These are phyloP conservation scores for Chalciporus chontae DNA, from an alignment of 768 basidiomycete species.

Conservation along the genomic window DNA sequence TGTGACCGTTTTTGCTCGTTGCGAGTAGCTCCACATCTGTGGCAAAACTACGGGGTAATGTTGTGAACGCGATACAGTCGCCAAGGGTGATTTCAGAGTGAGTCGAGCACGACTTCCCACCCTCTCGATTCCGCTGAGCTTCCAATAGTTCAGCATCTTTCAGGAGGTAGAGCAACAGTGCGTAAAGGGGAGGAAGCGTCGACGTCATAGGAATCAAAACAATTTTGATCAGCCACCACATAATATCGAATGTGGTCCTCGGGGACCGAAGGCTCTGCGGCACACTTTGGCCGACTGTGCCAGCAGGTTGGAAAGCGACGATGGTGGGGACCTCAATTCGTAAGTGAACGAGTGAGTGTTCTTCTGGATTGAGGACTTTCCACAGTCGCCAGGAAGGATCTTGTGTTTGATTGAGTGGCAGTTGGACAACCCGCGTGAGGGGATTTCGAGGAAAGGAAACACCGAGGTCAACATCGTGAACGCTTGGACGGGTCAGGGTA, in stretches of 20 bases:
- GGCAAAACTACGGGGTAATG: slow-evolving; percentile 75
- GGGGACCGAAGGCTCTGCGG: slow-evolving; percentile 41
- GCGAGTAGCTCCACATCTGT: slow-evolving; percentile 84
- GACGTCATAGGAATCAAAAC: slow-evolving; percentile 80
- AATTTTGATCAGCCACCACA: slow-evolving; percentile 78
- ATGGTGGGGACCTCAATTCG: slow-evolving; percentile 79
- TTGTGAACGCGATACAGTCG: slow-evolving; percentile 52
- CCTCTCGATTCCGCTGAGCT: slow-evolving; percentile 67
- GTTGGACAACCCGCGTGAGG: slow-evolving; percentile 34
- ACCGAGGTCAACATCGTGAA: slow-evolving; percentile 26
- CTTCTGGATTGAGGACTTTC: slow-evolving; percentile 70
- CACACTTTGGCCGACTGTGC: slow-evolving; percentile 22
- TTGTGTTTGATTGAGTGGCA: slow-evolving; percentile 28
- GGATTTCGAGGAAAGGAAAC: slow-evolving; percentile 18
- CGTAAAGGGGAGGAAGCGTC: slow-evolving; percentile 72
- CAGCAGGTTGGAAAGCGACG: slow-evolving; percentile 57
- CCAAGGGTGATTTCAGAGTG: slow-evolving; percentile 33
- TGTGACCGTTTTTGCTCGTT: slow-evolving; percentile 60
- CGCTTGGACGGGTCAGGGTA: slow-evolving; percentile 59
- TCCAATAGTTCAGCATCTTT: slow-evolving; percentile 91
- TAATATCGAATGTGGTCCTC: slow-evolving; percentile 48
- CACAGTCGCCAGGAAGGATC: slow-evolving; percentile 69
- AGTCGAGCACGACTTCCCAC: slow-evolving; percentile 35
- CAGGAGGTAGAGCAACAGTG: slow-evolving; percentile 77
- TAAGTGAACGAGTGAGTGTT: slow-evolving; percentile 65